A percentile compares a stretch with the other conserved stretches of the same genome.
These are phyloP conservation scores for Epichloe coenophiala DNA, from an alignment of 2,329 filamentous ascomycete species.

Conservation along the genomic window DNA sequence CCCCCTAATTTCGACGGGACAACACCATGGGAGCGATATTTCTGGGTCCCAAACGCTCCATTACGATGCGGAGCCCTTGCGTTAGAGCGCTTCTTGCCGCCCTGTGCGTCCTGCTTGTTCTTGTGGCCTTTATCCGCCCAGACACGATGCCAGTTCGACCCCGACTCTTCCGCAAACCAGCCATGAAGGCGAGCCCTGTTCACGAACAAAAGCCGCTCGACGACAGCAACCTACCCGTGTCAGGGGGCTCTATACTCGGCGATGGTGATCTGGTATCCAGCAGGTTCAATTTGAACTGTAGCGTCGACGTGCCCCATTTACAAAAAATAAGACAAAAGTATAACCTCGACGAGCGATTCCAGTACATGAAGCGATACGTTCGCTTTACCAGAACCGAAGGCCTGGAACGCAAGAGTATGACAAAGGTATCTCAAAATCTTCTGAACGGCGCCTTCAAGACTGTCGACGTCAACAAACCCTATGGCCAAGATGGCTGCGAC, in stretches of 20 bases:
- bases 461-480: slow-evolving; percentile 31
- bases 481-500: slow-evolving; percentile 28
- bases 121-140: slow-evolving; percentile 27
- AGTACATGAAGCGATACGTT: slow-evolving; percentile 43
- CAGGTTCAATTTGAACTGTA: slow-evolving; percentile 32
- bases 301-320: slow-evolving; percentile 33
- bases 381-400: slow-evolving; percentile 33
- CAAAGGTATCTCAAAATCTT: slow-evolving; percentile 34
- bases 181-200: slow-evolving; percentile 13
- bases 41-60: slow-evolving; percentile 24
- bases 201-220: slow-evolving; percentile 20
- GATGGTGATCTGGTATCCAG: slow-evolving; percentile 7
- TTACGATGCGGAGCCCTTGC: slow-evolving; percentile 37
- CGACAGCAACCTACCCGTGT: slow-evolving; percentile 9
- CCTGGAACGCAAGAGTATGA: slow-evolving; percentile 36
- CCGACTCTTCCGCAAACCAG: slow-evolving; percentile 24
- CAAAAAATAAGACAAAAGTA: slow-evolving; percentile 31
- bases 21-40: slow-evolving; percentile 23
- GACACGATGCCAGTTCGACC: slow-evolving; percentile 27
- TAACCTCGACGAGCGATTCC: slow-evolving; percentile 34
- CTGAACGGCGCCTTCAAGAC: slow-evolving; percentile 34
- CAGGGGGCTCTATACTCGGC: slow-evolving; percentile 7
- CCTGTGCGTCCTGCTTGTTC: slow-evolving; percentile 27
- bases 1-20: background rate
- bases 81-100: slow-evolving; percentile 31